Conservation (phyloP, 257 asterid genomes). For the Eucommia ulmoides region DNA sequence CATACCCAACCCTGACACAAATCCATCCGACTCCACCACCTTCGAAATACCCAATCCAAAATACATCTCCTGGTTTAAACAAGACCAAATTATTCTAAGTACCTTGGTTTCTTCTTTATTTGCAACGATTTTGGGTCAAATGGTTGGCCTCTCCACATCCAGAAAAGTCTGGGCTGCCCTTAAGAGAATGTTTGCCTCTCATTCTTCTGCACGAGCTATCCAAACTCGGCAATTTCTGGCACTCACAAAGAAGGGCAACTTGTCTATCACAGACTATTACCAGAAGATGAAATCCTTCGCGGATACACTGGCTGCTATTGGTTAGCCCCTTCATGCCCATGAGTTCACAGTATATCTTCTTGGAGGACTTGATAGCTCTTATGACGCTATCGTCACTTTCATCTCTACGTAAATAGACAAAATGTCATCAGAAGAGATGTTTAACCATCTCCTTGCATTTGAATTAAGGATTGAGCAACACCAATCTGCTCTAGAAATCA, state of each 20-base stretch:
- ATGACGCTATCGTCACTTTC: constrained; percentile 3
- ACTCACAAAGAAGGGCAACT: constrained; percentile 1
- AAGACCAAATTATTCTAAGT: constrained; percentile 2
- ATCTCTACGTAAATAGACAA: neutral
- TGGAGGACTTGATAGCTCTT: constrained; percentile 1
- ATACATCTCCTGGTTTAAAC: constrained; percentile 2
- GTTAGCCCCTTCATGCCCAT: constrained; percentile 2
- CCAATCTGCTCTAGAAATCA: constrained; percentile 2
- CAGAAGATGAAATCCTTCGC: neutral
- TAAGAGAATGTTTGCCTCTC: constrained; percentile 2
- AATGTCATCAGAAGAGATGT: constrained; percentile 6
- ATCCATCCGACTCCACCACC: neutral
- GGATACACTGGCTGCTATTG: neutral
- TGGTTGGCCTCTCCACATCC: constrained; percentile 7
- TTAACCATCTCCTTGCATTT: constrained; percentile 5
- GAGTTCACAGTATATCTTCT: constrained; percentile 4
- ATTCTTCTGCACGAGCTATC: constrained; percentile 2
- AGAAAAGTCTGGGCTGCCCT: constrained; percentile 5
- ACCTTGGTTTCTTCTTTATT: constrained; percentile 3
- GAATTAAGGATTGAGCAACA: constrained; percentile 4
- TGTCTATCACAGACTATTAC: constrained; percentile 1
- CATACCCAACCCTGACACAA: neutral
- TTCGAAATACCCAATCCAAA: neutral
- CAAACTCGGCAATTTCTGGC: constrained; percentile 4
- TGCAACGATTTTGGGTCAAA: neutral